phyloP scores from a whole-genome alignment of 495 filamentous ascomycete genomes.

The Thozetella sp. region DNA sequence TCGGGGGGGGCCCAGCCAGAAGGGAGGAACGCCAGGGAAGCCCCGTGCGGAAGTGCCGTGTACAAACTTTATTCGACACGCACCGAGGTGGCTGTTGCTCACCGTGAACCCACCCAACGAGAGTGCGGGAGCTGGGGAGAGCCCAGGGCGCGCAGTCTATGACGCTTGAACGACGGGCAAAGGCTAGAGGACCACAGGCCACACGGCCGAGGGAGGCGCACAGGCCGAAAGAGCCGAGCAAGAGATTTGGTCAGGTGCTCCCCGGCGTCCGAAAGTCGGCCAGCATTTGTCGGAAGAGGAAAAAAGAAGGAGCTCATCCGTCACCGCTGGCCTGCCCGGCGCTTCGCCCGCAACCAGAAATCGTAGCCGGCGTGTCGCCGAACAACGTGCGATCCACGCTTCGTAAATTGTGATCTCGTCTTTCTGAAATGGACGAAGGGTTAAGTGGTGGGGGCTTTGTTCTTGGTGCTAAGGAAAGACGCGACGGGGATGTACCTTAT shows the following conservation, averaged over 20 bases:
- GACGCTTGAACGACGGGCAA: neutral
- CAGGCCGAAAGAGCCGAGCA: neutral
- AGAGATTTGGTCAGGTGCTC: neutral
- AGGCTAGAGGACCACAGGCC: no score
- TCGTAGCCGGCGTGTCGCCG: neutral
- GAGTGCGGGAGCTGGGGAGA: neutral
- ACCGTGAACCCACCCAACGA: neutral
- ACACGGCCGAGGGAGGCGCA: neutral
- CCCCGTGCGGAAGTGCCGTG: neutral
- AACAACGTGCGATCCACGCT: neutral
- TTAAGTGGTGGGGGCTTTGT: neutral
- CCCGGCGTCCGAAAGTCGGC: neutral
- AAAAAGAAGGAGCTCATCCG: no score
- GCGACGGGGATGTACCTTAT: conserved; percentile 4
- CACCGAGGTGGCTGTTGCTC: neutral
- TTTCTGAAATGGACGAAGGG: conserved; percentile 3
- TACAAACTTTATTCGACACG: conserved; percentile 1
- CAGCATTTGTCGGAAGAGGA: no score
- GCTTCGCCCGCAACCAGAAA: neutral
- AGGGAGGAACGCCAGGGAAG: neutral
- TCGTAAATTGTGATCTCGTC: conserved; percentile 1
- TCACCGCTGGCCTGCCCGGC: no score
- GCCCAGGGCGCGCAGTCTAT: neutral
- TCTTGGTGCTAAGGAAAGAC: neutral
- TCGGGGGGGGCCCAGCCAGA: neutral